These are phyloP conservation scores for Wickerhamiella sergipiensis DNA, from an alignment of 805 yeast genomes.

Conservation along the genomic window DNA sequence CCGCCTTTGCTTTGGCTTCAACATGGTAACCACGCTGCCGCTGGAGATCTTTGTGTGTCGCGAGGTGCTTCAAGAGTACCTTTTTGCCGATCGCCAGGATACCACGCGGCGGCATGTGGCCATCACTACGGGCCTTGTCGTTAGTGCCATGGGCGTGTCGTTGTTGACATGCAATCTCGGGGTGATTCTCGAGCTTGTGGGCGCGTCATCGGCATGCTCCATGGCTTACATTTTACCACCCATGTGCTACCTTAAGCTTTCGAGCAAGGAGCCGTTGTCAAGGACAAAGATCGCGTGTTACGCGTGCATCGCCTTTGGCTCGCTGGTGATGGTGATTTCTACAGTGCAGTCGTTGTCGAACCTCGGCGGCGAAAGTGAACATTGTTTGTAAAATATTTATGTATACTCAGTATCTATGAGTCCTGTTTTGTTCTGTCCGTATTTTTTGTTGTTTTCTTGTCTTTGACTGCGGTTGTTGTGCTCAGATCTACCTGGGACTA, in stretches of 20 bases:
- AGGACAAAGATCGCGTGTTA: conserved; percentile 41
- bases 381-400: background rate
- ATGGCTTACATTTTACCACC: conserved; percentile 93
- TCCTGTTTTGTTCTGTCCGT: background rate
- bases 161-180: conserved; percentile 79
- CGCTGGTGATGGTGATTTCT: conserved; percentile 65
- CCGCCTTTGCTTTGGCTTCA: conserved; percentile 78
- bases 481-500: too few species aligned
- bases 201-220: conserved; percentile 83
- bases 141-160: conserved; percentile 61
- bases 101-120: conserved; percentile 35
- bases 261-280: conserved; percentile 24
- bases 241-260: conserved; percentile 57
- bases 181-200: conserved; percentile 75
- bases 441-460: too few species aligned
- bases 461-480: too few species aligned
- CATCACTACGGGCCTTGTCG: conserved; percentile 52
- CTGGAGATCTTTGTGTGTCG: conserved; percentile 81
- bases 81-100: conserved; percentile 24
- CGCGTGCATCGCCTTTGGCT: conserved; percentile 56
- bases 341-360: conserved; percentile 35
- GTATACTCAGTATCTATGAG: background rate
- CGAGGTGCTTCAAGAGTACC: conserved; percentile 64
- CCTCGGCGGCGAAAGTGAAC: background rate
- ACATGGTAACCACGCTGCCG: conserved; percentile 87